These are phyloP conservation scores for Fusarium fujikuroi DNA, from an alignment of 2,329 filamentous ascomycete species.

Conservation along the genomic window DNA sequence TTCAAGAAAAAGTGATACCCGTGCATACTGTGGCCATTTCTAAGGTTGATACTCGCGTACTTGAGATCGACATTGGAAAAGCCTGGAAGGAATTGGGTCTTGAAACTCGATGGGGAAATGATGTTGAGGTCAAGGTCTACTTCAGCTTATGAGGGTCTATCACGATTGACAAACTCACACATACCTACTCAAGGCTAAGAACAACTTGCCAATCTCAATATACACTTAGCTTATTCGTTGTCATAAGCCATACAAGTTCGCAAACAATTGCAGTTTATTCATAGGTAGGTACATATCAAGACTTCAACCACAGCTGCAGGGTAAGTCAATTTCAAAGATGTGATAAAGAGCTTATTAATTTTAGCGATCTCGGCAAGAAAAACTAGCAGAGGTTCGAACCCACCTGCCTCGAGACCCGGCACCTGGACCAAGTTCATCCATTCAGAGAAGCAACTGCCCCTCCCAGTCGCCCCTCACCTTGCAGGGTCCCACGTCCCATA, in stretches of 20 bases:
- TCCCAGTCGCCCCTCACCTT: constrained; percentile 21
- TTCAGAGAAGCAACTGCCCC: constrained; percentile 23
- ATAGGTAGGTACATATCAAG: not conserved
- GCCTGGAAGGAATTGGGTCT: constrained; percentile 83
- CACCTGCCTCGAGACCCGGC: not conserved
- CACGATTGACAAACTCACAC: not conserved
- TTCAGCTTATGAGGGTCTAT: constrained; percentile 51
- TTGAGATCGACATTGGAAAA: constrained; percentile 79
- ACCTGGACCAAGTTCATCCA: not conserved
- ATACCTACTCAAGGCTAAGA: not conserved
- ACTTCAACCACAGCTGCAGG: not conserved
- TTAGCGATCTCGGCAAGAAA: constrained; percentile 8
- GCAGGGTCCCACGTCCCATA: constrained; percentile 44
- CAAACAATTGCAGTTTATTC: not conserved
- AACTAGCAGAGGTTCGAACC: constrained; percentile 5
- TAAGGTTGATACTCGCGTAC: constrained; percentile 63
- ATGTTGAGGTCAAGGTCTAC: constrained; percentile 75
- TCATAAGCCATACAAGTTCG: not conserved
- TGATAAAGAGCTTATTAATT: not conserved
- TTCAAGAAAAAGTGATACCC: constrained; percentile 78
- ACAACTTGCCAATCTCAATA: not conserved
- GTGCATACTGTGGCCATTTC: constrained; percentile 70
- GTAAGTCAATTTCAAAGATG: not conserved
- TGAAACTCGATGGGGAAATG: constrained; percentile 80
- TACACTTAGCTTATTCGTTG: not conserved